A percentile compares a stretch with the other conserved stretches of the same genome.
Conservation (phyloP, 768 basidiomycete species). For the Polyporus arcularius region DNA sequence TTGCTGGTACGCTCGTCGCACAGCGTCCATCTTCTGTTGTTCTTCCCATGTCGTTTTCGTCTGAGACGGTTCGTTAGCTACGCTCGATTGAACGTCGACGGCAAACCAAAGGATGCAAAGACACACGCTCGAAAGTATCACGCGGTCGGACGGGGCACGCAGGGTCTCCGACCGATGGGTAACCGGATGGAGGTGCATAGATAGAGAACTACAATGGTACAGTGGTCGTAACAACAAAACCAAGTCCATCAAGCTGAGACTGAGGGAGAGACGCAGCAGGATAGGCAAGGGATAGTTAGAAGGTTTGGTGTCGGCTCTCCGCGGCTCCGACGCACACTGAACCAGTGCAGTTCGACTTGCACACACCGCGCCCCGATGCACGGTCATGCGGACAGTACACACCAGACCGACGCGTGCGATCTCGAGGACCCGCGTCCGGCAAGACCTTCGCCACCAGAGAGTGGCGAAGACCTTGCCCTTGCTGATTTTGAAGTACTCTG, state of each 20-base stretch:
- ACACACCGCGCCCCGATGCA: no score
- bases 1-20: slow-evolving; percentile 90
- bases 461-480: no score
- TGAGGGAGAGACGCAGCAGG: no score
- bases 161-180: neutral
- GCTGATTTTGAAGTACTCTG: no score
- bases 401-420: no score
- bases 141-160: slow-evolving; percentile 1
- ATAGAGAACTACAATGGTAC: neutral
- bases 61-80: slow-evolving; percentile 29
- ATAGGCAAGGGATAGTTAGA: no score
- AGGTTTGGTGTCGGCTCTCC: no score
- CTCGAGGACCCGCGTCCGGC: no score
- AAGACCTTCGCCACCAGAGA: no score
- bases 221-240: slow-evolving; percentile 2
- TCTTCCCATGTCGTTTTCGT: slow-evolving; percentile 90
- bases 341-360: no score
- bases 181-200: neutral
- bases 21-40: slow-evolving; percentile 91
- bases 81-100: neutral
- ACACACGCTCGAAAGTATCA: neutral
- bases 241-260: slow-evolving; percentile 15
- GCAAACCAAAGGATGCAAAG: neutral
- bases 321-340: no score
- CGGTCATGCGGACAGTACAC: no score